Conservation (phyloP, 1,284 basidiomycete species). For the Kwoniella shivajii region DNA sequence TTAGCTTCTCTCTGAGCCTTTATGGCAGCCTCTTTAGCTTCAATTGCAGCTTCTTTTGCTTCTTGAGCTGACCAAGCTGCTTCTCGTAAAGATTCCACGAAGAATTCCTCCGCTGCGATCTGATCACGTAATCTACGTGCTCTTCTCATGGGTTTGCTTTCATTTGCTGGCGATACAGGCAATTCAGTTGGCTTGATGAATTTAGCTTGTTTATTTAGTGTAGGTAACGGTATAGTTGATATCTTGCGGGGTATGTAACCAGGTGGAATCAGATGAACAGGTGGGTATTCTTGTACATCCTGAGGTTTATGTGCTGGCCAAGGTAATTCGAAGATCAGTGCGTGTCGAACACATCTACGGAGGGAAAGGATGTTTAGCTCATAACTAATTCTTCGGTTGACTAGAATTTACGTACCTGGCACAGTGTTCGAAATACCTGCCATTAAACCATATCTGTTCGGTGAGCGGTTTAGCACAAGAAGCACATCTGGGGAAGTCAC, state of each 20-base stretch:
- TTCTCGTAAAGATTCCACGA: conserved; percentile 29
- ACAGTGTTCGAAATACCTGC: conserved; percentile 44
- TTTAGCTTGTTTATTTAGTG: conserved; percentile 34
- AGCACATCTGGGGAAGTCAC: conserved; percentile 38
- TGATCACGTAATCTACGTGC: conserved; percentile 23
- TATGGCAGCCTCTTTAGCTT: conserved; percentile 26
- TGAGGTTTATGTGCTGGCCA: conserved; percentile 42
- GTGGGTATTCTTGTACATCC: conserved; percentile 42
- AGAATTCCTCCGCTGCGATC: conserved; percentile 31
- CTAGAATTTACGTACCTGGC: conserved; percentile 28
- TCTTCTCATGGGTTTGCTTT: conserved; percentile 23
- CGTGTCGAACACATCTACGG: conserved; percentile 51
- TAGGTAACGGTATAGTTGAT: conserved; percentile 36
- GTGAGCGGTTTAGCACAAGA: conserved; percentile 42
- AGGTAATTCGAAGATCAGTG: conserved; percentile 44
- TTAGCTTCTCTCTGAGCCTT: conserved; percentile 22
- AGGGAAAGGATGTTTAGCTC: no score
- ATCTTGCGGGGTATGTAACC: conserved; percentile 36
- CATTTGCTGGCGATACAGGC: conserved; percentile 13
- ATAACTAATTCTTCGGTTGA: no score
- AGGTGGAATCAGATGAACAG: conserved; percentile 35
- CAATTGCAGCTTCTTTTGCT: conserved; percentile 28
- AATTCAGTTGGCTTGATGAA: conserved; percentile 21
- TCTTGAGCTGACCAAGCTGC: conserved; percentile 32
- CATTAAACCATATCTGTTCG: conserved; percentile 44